Percentiles rank a stretch among this genome's conserved stretches.
These are phyloP conservation scores for Boeremia exigua DNA, from an alignment of 2,329 filamentous ascomycete genomes.

Conservation along the genomic window DNA sequence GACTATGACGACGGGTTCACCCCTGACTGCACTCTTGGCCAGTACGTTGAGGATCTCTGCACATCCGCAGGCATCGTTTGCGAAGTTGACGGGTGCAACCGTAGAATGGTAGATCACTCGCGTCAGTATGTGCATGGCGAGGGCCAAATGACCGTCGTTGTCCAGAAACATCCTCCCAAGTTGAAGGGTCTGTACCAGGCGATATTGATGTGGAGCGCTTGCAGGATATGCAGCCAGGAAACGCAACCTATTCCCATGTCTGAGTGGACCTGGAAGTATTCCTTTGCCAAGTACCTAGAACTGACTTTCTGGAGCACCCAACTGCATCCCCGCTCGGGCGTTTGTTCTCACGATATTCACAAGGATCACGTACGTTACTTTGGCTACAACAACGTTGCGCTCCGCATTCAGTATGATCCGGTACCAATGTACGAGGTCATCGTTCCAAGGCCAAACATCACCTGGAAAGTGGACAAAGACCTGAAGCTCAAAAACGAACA, in stretches of 20 bases:
- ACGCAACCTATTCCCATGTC: conserved; percentile 92
- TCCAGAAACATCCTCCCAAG: conserved; percentile 75
- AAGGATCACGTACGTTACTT: conserved; percentile 93
- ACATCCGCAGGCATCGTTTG: conserved; percentile 78
- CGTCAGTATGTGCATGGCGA: conserved; percentile 97
- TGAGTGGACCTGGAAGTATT: conserved; percentile 95
- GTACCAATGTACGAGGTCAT: conserved; percentile 94
- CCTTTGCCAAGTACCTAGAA: conserved; percentile 97
- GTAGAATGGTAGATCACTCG: conserved; percentile 89
- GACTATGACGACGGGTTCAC: conserved; percentile 72
- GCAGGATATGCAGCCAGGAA: conserved; percentile 88
- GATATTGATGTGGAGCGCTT: conserved; percentile 98
- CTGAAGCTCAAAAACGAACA: conserved; percentile 91
- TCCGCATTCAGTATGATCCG: conserved; percentile 90
- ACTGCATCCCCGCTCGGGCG: conserved; percentile 72
- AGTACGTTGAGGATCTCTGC: conserved; percentile 92
- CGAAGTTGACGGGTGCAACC: conserved; percentile 82
- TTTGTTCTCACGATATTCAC: conserved; percentile 91
- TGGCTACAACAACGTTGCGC: conserved; percentile 80
- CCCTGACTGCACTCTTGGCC: conserved; percentile 89
- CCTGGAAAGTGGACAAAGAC: conserved; percentile 98
- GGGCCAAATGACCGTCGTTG: conserved; percentile 88
- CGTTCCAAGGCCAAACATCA: conserved; percentile 86
- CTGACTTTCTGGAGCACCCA: conserved; percentile 93
- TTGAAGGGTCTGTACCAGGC: conserved; percentile 71